These are phyloP conservation scores for Strobilomyces echinocephalus DNA, from an alignment of 768 basidiomycete genomes.

Conservation along the genomic window DNA sequence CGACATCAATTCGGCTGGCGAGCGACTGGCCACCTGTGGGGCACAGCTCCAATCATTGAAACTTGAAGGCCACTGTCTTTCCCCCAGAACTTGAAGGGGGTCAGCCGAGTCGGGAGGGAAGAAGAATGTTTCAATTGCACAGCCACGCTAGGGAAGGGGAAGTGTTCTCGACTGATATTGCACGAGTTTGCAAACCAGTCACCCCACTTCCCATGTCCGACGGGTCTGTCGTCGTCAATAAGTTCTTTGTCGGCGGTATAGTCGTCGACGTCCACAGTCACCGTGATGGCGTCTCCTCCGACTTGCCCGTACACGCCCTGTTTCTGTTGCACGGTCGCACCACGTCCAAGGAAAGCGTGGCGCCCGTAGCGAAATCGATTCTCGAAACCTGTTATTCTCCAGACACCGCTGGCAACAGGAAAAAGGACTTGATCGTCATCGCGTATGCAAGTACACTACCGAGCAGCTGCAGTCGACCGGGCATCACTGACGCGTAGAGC, in stretches of 20 bases:
- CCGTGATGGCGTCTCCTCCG: slow-evolving; percentile 7
- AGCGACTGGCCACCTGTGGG: too few species aligned
- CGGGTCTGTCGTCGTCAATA: slow-evolving; percentile 6
- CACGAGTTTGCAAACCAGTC: not conserved
- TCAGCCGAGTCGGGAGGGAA: too few species aligned
- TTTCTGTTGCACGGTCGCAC: slow-evolving; percentile 29
- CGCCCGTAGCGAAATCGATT: slow-evolving; percentile 15
- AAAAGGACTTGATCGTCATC: slow-evolving; percentile 26
- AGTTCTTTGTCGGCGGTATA: slow-evolving; percentile 26
- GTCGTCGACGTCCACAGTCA: slow-evolving; percentile 24
- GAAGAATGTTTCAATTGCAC: too few species aligned
- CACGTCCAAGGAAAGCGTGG: slow-evolving; percentile 9
- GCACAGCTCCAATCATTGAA: too few species aligned
- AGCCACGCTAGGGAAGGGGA: too few species aligned
- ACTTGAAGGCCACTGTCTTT: too few species aligned
- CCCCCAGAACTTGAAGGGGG: too few species aligned
- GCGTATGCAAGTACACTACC: slow-evolving; percentile 20
- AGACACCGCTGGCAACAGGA: slow-evolving; percentile 5
- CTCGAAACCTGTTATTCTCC: slow-evolving; percentile 18
- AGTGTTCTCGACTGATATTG: not conserved
- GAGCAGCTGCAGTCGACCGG: not conserved
- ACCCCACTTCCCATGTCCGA: slow-evolving; percentile 13
- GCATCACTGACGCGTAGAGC: not conserved
- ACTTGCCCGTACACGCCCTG: slow-evolving; percentile 23
- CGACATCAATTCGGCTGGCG: too few species aligned